phyloP scores from a whole-genome alignment of 495 filamentous ascomycete species.

The Friedmanniomyces simplex region DNA sequence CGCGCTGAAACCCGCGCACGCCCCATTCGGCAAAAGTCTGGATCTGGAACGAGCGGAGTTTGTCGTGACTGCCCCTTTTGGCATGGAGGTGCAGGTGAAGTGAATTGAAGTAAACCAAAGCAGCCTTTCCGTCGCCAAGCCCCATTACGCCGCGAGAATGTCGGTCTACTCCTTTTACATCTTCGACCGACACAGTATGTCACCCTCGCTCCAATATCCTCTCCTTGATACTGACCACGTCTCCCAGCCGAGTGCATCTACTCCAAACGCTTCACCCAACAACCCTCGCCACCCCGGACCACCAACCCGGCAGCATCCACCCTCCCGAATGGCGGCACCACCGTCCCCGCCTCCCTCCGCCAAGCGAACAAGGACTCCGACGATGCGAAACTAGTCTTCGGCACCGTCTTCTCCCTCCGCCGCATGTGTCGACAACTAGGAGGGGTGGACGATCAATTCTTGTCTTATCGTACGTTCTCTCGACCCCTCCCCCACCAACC shows the following conservation, averaged over 20 bases:
- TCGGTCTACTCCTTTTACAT: constrained; percentile 96
- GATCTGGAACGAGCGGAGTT: background rate
- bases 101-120: constrained; percentile 4
- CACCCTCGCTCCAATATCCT: constrained; percentile 2
- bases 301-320: constrained; percentile 10
- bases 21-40: background rate
- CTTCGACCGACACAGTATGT: constrained; percentile 91
- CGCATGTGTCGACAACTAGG: constrained; percentile 96
- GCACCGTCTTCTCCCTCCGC: constrained; percentile 85
- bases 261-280: constrained; percentile 61
- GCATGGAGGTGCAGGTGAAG: background rate
- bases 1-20: too few relatives aligned
- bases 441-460: constrained; percentile 70
- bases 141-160: constrained; percentile 42
- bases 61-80: background rate
- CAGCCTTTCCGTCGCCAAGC: background rate
- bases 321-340: constrained; percentile 24
- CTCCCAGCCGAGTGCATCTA: constrained; percentile 92
- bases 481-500: background rate
- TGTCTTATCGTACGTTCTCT: constrained; percentile 11
- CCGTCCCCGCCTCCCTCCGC: constrained; percentile 10
- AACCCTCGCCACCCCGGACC: constrained; percentile 17
- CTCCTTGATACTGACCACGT: background rate
- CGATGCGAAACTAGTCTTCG: constrained; percentile 95
- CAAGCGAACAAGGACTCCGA: constrained; percentile 57